Base-by-base conservation (phyloP, 2,329 filamentous ascomycete genomes). In the Stemphylium lycopersici region DNA sequence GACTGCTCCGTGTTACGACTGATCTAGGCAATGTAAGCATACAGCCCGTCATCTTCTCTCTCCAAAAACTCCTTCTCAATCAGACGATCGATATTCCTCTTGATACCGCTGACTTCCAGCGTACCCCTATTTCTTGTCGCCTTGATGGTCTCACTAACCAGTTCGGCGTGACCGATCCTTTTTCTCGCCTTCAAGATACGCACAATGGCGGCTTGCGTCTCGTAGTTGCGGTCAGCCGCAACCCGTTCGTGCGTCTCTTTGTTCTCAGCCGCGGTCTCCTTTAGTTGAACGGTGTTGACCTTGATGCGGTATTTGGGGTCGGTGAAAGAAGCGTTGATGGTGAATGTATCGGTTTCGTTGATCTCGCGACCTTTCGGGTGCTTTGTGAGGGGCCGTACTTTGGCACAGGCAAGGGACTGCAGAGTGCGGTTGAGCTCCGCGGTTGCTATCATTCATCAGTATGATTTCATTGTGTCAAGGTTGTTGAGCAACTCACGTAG, bases 231-330 rank as follows among this genome's bases (percentile, higher is more conserved):
- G 71, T 99, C 95, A 47, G 90, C 89, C 0, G 88, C 88, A 4
- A 99, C 91, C 38, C 91, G 86, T 75, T 96, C 89, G 76, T 98
- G 92, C 1, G 93, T 98, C 66, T 90, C 91, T 76, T 92, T 90
- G 78, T 97, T 97, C 77, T 99, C 95, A 70, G 93, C 90, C 67
- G 90, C 90, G 0, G 95, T 98, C 78, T 99, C 95, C 77, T 95
- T 96, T 45, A 97, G 84, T 77, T 99, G 95, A 65, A 99, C 95
- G 77, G 97, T 93, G 78, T 98, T 99, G 80, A 99, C 97, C 80
- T 99, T 99, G 78, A 99, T 88, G 52, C 92, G 87, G 76, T 90
- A 90, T 76, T 95, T 96, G 16, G 87, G 83, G 70, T 97, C 89
- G 2, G 79, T 79, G 76, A 99, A 99, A 13, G 74, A 73, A 39